Conservation (phyloP, 352 stramenopile species). For the Pythium rhizo-oryzae region DNA sequence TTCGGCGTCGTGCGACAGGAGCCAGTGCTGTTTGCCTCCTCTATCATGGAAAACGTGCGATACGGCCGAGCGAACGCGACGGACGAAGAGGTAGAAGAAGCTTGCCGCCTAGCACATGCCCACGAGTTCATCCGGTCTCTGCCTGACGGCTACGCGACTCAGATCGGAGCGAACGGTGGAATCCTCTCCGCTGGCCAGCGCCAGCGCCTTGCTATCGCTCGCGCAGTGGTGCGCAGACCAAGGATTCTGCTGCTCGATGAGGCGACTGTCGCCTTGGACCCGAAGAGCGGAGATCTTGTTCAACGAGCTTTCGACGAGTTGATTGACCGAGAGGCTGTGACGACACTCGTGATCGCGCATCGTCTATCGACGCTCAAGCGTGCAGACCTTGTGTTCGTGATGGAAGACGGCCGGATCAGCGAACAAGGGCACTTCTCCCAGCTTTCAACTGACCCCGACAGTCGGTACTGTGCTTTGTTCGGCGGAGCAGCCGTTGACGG, state of each 20-base stretch:
- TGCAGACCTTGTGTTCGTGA: slow-evolving; percentile 79
- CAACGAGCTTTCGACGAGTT: slow-evolving; percentile 86
- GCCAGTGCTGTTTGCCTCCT: slow-evolving; percentile 34
- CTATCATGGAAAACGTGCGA: slow-evolving; percentile 31
- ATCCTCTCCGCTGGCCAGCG: slow-evolving; percentile 91
- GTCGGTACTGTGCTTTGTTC: slow-evolving; percentile 32
- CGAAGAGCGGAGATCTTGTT: slow-evolving; percentile 77
- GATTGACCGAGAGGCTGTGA: slow-evolving; percentile 58
- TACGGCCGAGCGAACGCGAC: slow-evolving; percentile 10
- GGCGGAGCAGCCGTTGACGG: slow-evolving; percentile 8
- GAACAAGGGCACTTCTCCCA: slow-evolving; percentile 79
- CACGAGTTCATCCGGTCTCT: slow-evolving; percentile 82
- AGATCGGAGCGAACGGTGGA: slow-evolving; percentile 86
- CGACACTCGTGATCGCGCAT: slow-evolving; percentile 81
- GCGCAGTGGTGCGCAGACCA: slow-evolving; percentile 86
- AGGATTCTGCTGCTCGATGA: slow-evolving; percentile 86
- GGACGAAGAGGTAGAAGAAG: slow-evolving; percentile 14
- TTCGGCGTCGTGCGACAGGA: slow-evolving; percentile 93
- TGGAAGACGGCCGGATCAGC: slow-evolving; percentile 71
- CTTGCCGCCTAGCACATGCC: slow-evolving; percentile 44
- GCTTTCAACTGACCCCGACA: slow-evolving; percentile 48
- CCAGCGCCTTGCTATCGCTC: slow-evolving; percentile 92
- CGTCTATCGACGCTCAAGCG: slow-evolving; percentile 73
- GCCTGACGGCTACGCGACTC: slow-evolving; percentile 83
- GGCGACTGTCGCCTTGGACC: slow-evolving; percentile 59